Percentiles rank a stretch among this genome's conserved stretches.
Conservation (phyloP, 139 green algal genomes). For the Penium margaritaceum region DNA sequence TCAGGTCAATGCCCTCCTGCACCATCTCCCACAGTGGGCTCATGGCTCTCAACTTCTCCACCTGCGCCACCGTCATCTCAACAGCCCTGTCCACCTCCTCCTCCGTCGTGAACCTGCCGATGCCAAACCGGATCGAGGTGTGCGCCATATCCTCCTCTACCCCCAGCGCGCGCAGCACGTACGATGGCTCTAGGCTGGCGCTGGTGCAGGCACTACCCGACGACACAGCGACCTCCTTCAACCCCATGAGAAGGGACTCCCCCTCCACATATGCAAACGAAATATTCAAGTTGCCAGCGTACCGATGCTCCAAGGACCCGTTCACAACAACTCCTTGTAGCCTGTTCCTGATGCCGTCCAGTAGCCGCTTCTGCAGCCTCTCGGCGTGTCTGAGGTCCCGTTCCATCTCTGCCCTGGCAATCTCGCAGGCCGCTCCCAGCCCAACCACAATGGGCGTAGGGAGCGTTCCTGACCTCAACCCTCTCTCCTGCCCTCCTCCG, state of each 20-base stretch:
- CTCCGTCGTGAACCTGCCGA: slow-evolving; percentile 90
- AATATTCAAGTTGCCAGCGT: slow-evolving; percentile 90
- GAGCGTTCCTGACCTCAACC: slow-evolving; percentile 77
- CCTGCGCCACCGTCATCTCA: slow-evolving; percentile 70
- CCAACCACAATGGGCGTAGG: slow-evolving; percentile 81
- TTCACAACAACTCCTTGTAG: slow-evolving; percentile 77
- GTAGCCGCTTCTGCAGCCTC: slow-evolving; percentile 66
- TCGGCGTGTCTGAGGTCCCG: slow-evolving; percentile 63
- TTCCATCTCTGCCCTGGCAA: slow-evolving; percentile 54
- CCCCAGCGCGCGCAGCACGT: slow-evolving; percentile 91
- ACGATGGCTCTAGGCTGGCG: slow-evolving; percentile 87
- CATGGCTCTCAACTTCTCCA: slow-evolving; percentile 92
- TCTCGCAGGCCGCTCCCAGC: slow-evolving; percentile 74
- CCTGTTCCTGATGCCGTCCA: slow-evolving; percentile 67
- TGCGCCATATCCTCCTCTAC: slow-evolving; percentile 98
- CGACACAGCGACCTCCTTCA: slow-evolving; percentile 87
- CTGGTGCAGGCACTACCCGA: slow-evolving; percentile 86
- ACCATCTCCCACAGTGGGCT: slow-evolving; percentile 96
- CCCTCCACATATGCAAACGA: slow-evolving; percentile 96
- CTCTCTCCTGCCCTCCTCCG: slow-evolving; percentile 81
- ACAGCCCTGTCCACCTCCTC: slow-evolving; percentile 67
- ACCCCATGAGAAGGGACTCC: slow-evolving; percentile 78
- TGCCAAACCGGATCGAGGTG: slow-evolving; percentile 79
- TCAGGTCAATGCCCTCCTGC: slow-evolving; percentile 90
- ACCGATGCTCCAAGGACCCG: slow-evolving; percentile 63